A percentile compares a stretch with the other conserved stretches of the same genome.
Evolutionary conservation across 73 alveolate species (phyloP).

Genomic region (Breviolum minutum): DNA sequence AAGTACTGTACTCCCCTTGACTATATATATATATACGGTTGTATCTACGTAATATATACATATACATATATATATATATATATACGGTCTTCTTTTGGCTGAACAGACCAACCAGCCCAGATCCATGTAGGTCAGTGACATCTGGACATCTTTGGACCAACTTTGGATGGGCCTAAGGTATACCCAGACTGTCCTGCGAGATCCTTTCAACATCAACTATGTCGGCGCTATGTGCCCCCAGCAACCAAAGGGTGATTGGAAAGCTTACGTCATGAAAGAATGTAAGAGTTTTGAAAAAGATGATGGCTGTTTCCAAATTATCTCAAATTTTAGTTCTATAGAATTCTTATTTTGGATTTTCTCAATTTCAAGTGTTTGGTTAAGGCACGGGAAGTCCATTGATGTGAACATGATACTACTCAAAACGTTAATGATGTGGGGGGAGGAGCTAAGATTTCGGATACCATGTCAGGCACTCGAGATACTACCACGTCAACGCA

Average conservation of each 20-base stretch:
- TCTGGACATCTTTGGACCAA: neutral
- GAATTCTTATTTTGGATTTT: too few relatives aligned
- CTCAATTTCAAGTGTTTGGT: too few relatives aligned
- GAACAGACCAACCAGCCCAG: neutral
- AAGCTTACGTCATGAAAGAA: too few relatives aligned
- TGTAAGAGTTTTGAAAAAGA: too few relatives aligned
- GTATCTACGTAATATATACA: too few relatives aligned
- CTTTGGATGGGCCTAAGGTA: slow-evolving; percentile 9
- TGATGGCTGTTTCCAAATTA: too few relatives aligned
- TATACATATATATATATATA: too few relatives aligned
- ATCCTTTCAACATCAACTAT: slow-evolving; percentile 92
- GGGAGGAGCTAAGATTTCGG: neutral
- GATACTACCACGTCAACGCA: neutral
- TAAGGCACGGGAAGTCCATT: too few relatives aligned
- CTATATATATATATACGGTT: too few relatives aligned
- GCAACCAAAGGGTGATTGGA: neutral
- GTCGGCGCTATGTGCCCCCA: slow-evolving; percentile 76
- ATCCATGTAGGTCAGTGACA: neutral
- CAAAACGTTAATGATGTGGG: neutral
- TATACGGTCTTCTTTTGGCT: neutral
- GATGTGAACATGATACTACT: too few relatives aligned
- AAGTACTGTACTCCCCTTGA: too few relatives aligned
- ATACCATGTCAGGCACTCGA: neutral
- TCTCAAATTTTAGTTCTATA: too few relatives aligned
- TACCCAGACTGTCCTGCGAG: slow-evolving; percentile 77